Base-by-base conservation (phyloP, 371 early-diverging fungal species). In the Fennellomyces sp. region DNA sequence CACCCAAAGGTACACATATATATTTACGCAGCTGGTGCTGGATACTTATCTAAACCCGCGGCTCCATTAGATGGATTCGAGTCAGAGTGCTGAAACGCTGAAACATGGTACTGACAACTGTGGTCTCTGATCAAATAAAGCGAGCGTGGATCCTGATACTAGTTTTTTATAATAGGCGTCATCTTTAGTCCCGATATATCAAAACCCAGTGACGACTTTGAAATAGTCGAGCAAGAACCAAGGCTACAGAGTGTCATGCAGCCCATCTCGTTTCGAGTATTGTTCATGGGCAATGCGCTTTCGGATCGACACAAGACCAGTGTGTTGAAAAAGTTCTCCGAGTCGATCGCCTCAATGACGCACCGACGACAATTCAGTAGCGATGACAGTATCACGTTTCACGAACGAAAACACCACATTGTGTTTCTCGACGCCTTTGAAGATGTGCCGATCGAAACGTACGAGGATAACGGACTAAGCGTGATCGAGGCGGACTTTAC, bases 401-500 rank as follows among this genome's bases (percentile, higher is more conserved):
- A 29, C 8, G 62, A 61, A 38, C 55, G 17, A 23, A 61, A 35
- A 38, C 62, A 61, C 21, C 28, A 61, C 17, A 36, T 61, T 50
- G 38, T 61, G 5, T 49, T 55, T 42, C 13, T 55, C 23, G 45
- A 56, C 36, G 52, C 39, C 2, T 38, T 48, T 17, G 50, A 49
- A 7, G 23, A 19, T n/a, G 54, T 54, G 19, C 60, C 67, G 19
- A 52, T 67, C 25, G 67, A 67, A 47, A 67, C 63, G 1, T 67
- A 63, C 26, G 63, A 59, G 28, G 67, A 67, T 42, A 59, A 58
- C 35, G 63, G 63, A 8, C 28, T 67, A 6, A 38, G 52, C 31
- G 50, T 67, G 5, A 67, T 67, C 25, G 67, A 67, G 39, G 67
- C 60, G 33, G 67, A 67, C 51, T 67, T 67, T 59, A 63, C 60